Evolutionary conservation across 805 yeast genomes (phyloP).

Genomic region (Ogataea minuta): DNA sequence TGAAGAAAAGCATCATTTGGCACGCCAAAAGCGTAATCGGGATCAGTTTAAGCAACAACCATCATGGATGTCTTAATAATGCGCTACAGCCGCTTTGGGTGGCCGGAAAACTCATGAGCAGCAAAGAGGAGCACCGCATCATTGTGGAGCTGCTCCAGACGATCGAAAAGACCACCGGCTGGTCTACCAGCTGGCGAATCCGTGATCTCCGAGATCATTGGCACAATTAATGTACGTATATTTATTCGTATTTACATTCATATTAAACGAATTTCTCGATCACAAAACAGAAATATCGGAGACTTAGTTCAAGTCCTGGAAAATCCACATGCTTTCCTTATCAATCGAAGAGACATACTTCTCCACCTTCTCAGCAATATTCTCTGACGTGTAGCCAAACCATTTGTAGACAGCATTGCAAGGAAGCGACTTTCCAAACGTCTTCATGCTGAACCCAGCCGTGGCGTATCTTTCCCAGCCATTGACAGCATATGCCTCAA

Average conservation of each 20-base stretch:
- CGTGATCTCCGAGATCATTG: constrained; percentile 25
- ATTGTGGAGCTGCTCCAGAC: constrained; percentile 21
- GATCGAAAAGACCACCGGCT: constrained; percentile 27
- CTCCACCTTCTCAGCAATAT: constrained; percentile 56
- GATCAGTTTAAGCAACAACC: constrained; percentile 33
- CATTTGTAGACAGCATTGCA: constrained; percentile 74
- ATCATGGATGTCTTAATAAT: constrained; percentile 28
- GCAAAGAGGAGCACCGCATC: constrained; percentile 25
- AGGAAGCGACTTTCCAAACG: constrained; percentile 96
- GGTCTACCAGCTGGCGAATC: constrained; percentile 23
- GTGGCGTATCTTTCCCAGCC: constrained; percentile 97
- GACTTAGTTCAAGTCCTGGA: constrained; percentile 30
- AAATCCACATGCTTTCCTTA: constrained; percentile 25
- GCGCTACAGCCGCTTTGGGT: constrained; percentile 29
- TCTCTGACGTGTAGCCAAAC: constrained; percentile 90
- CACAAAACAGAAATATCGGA: background rate
- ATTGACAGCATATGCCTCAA: constrained; percentile 85
- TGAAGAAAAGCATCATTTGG: constrained; percentile 26
- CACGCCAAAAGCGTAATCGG: constrained; percentile 39
- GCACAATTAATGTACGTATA: constrained; percentile 10
- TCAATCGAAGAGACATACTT: constrained; percentile 23
- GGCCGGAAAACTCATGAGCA: constrained; percentile 28
- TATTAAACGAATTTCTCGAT: background rate
- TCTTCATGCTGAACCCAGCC: constrained; percentile 91
- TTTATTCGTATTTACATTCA: background rate